Percentiles rank a stretch among this genome's conserved stretches.
Conservation (phyloP, 1,139 yeast species). For the Yamadazyma mexicana region DNA sequence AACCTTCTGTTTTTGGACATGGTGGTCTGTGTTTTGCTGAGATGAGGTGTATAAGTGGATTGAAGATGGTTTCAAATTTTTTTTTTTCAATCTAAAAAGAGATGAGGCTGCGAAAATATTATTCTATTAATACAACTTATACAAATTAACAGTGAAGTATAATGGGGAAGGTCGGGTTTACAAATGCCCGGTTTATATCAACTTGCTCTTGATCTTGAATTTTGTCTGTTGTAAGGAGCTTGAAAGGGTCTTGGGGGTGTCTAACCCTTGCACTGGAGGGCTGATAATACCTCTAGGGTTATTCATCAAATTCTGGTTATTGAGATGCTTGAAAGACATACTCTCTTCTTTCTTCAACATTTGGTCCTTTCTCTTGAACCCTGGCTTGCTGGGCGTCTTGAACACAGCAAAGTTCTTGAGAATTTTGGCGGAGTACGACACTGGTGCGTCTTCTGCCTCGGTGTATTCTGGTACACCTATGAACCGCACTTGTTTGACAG, state of each 20-base stretch:
- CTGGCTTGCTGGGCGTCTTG: conserved; percentile 27
- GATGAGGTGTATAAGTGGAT: background rate
- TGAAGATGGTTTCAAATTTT: background rate
- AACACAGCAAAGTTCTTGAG: conserved; percentile 47
- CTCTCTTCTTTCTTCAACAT: conserved; percentile 54
- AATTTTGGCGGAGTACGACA: conserved; percentile 46
- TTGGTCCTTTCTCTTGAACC: conserved; percentile 42
- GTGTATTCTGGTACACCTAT: conserved; percentile 53
- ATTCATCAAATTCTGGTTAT: conserved; percentile 3
- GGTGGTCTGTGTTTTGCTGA: background rate
- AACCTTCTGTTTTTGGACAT: conserved; percentile 8
- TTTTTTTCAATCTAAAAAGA: background rate
- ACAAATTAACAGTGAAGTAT: background rate
- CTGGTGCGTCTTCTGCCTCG: conserved; percentile 58
- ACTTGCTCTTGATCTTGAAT: conserved; percentile 11
- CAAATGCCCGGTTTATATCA: conserved; percentile 10
- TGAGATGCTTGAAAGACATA: conserved; percentile 35
- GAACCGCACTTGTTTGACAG: conserved; percentile 48
- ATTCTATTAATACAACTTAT: background rate
- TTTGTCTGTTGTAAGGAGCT: conserved; percentile 11
- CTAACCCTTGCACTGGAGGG: conserved; percentile 5
- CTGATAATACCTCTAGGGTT: conserved; percentile 3
- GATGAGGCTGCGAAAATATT: conserved; percentile 6
- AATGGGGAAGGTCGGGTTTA: too few relatives aligned
- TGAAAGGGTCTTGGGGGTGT: conserved; percentile 8